Conservation (phyloP, 2,329 filamentous ascomycete genomes). For the Ophiostoma sp. region DNA sequence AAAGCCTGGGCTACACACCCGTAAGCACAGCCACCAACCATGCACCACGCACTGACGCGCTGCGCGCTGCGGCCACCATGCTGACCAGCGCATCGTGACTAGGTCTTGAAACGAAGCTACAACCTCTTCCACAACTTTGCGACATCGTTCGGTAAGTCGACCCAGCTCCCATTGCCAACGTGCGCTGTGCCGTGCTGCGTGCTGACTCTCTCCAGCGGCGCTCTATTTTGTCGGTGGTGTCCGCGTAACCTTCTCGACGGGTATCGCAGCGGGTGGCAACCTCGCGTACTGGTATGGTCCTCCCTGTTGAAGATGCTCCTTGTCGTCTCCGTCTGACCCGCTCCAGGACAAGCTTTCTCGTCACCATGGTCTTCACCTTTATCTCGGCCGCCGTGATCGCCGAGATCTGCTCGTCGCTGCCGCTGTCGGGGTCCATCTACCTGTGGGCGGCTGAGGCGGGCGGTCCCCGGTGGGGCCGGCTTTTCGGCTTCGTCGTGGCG, state of each 20-base stretch:
- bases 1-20: neutral
- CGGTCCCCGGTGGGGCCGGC: constrained; percentile 49
- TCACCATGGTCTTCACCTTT: constrained; percentile 22
- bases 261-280: constrained; percentile 22
- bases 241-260: constrained; percentile 21
- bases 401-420: constrained; percentile 24
- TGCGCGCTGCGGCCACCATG: neutral
- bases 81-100: neutral
- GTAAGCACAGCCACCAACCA: neutral
- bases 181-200: too few relatives aligned
- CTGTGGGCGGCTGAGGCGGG: constrained; percentile 57
- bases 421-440: constrained; percentile 38
- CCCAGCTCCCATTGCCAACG: neutral
- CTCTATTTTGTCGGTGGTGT: constrained; percentile 24
- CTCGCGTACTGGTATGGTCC: constrained; percentile 21
- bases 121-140: constrained; percentile 24
- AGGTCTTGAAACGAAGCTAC: constrained; percentile 21
- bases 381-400: constrained; percentile 21
- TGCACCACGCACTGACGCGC: too few relatives aligned
- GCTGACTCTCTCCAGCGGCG: constrained; percentile 9
- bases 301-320: neutral
- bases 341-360: constrained; percentile 21
- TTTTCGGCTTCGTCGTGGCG: constrained; percentile 38
- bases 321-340: neutral
- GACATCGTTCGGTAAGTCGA: constrained; percentile 17